Conservation (phyloP, 352 stramenopile species). For the Globisporangium splendens region DNA sequence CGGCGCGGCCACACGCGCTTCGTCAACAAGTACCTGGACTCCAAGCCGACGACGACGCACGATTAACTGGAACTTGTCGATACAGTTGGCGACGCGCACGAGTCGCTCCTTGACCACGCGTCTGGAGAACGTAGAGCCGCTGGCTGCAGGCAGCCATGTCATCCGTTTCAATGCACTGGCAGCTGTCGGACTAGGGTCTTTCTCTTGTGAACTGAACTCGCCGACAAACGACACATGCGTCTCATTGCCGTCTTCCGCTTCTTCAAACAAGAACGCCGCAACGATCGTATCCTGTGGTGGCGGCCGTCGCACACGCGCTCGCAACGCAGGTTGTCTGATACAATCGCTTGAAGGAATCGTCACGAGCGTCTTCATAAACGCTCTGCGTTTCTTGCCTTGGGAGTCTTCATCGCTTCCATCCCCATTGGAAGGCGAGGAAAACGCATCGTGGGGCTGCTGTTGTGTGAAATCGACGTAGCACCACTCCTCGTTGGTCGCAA, state of each 20-base stretch:
- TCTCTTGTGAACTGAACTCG: no score
- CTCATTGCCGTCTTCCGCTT: no score
- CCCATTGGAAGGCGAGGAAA: conserved; percentile 26
- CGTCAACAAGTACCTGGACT: conserved; percentile 32
- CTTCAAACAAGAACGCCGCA: no score
- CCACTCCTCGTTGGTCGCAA: conserved; percentile 46
- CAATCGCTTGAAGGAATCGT: no score
- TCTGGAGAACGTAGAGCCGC: conserved; percentile 6
- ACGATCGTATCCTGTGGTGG: no score
- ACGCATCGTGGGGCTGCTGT: neutral
- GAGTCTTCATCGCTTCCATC: conserved; percentile 29
- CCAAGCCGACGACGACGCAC: conserved; percentile 43
- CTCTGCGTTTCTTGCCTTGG: conserved; percentile 28
- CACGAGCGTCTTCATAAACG: conserved; percentile 16
- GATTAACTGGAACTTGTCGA: conserved; percentile 23
- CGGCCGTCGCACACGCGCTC: no score
- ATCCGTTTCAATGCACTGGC: conserved; percentile 14
- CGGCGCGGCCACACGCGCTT: neutral
- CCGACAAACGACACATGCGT: no score
- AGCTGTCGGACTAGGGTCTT: conserved; percentile 11
- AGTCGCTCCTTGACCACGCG: conserved; percentile 22
- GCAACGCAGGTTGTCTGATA: no score
- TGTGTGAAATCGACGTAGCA: conserved; percentile 32
- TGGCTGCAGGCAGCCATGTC: neutral
- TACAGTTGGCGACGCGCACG: conserved; percentile 23